Base-by-base conservation (phyloP, 768 basidiomycete species). In the Ramaria sp. region DNA sequence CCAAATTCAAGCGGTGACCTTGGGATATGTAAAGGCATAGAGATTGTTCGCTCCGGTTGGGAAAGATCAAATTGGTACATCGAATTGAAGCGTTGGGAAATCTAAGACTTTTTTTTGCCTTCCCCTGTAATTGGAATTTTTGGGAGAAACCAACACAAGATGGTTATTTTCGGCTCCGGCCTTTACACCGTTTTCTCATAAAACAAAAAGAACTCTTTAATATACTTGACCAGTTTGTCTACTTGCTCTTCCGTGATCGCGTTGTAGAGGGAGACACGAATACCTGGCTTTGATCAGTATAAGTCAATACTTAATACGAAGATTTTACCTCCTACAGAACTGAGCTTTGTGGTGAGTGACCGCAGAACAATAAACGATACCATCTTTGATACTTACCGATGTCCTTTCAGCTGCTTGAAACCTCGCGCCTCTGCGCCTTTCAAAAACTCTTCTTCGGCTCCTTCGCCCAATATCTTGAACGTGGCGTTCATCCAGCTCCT, bases 401-500 rank as follows among this genome's bases (percentile, higher is more conserved):
- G 96, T 0, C 96, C 96, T 67, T 91, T 94, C 54, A 96, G 69
- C 32, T 87, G 88, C 61, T 82, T 83, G 78, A 98, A 82, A 0
- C 88, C 89, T 55, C 67, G 72, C 60, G 72, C 73, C 63, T 91
- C 85, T 0, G 94, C 94, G 9, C 86, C 90, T 18, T 76, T 73
- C 59, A 98, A 65, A 66, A 97, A 98, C 61, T 71, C 68, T 61
- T 79, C 78, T 66, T 96, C 74, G 18, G 73, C 75, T 1, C 76
- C 85, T n/a, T 88, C 83, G 0, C 82, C 86, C 12, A 80, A 59
- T 12, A 94, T 71, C 51, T 80, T 78, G 68, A 97, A 98, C 0
- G 90, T 88, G 15, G 90, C 75, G 65, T 99, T 99, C 95, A 98
- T 98, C 82, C 88, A 87, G 68, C 94, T 97, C 57, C 85, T 78